Evolutionary conservation across 805 yeast genomes (phyloP).

Genomic region (Saccharomycopsis sp.): DNA sequence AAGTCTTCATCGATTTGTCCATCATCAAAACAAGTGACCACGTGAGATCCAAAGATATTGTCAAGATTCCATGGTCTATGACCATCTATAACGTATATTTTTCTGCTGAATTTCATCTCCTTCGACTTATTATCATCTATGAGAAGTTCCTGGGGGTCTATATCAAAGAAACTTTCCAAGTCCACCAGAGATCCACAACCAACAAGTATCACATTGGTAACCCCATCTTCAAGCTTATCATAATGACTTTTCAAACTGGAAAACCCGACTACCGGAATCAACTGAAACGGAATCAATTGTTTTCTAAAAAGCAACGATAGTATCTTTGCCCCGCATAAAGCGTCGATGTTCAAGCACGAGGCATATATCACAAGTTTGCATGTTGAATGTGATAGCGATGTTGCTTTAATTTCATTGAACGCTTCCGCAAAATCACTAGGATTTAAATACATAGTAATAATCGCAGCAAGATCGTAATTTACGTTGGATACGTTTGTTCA

Average conservation of each 20-base stretch:
- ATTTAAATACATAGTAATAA: constrained; percentile 61
- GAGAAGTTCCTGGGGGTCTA: constrained; percentile 49
- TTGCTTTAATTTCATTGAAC: constrained; percentile 58
- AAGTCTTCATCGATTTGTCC: constrained; percentile 63
- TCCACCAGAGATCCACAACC: constrained; percentile 96
- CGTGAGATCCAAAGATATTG: constrained; percentile 77
- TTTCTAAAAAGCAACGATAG: constrained; percentile 64
- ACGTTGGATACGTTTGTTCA: not conserved
- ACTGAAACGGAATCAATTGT: constrained; percentile 78
- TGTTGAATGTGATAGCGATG: constrained; percentile 87
- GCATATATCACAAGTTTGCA: constrained; percentile 84
- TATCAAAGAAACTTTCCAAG: constrained; percentile 63
- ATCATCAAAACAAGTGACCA: constrained; percentile 80
- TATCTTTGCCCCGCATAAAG: constrained; percentile 82
- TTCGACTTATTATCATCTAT: constrained; percentile 27
- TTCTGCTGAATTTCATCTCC: constrained; percentile 39
- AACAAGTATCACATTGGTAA: constrained; percentile 66
- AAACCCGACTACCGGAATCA: constrained; percentile 91
- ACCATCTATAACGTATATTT: constrained; percentile 80
- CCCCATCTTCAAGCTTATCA: constrained; percentile 59
- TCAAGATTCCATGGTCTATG: constrained; percentile 96
- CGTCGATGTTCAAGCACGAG: constrained; percentile 85
- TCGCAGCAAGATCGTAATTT: too few species aligned
- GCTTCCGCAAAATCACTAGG: constrained; percentile 63
- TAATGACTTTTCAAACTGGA: constrained; percentile 65